Base-by-base conservation (phyloP, 345 rosid genomes). In the Salix arbutifolia region DNA sequence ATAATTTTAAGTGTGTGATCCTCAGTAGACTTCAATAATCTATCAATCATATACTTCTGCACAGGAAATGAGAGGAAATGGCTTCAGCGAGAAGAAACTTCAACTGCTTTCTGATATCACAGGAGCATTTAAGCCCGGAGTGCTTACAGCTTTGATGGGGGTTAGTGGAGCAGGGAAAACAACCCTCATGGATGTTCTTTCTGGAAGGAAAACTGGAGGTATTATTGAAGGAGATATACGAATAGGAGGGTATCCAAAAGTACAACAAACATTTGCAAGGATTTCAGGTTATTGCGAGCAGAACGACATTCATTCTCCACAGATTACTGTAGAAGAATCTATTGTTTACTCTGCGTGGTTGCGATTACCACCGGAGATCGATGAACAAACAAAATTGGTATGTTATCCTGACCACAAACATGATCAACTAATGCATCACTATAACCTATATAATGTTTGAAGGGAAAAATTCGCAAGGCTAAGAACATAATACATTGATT, bases 121-220 rank as follows among this genome's bases (percentile, higher is more conserved):
- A 0, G 97, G 96, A 28, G 83, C 87, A 26, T 91, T 91, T 74
- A 86, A 90, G 58, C 96, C 98, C 6, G 96, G 97, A 3, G 81
- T 92, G 80, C 89, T 92, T 31, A 90, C 96, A 8, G 94, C 93
- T 30, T 73, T 94, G 79, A 94, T 94, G 97, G 94, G 98, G 21
- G 89, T 88, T 28, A 92, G 91, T 53, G 98, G 98, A 70, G 98
- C 98, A 18, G 97, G 97, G 14, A 94, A 94, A 77, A 91, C 97
- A 18, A 94, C 97, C 56, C 87, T 94, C 28, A 83, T 94, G 46
- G 97, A 94, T 77, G 97, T 94, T 80, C 92, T 94, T 1, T 86
- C 91, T 0, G 98, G 98, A 74, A 88, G 97, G 81, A 94, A 94
- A 86, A 92, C 96, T 30, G 85, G 83, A 8, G 97, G 98, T 65